These are phyloP conservation scores for Fusarium coffeatum DNA, from an alignment of 2,329 filamentous ascomycete species.

Conservation along the genomic window DNA sequence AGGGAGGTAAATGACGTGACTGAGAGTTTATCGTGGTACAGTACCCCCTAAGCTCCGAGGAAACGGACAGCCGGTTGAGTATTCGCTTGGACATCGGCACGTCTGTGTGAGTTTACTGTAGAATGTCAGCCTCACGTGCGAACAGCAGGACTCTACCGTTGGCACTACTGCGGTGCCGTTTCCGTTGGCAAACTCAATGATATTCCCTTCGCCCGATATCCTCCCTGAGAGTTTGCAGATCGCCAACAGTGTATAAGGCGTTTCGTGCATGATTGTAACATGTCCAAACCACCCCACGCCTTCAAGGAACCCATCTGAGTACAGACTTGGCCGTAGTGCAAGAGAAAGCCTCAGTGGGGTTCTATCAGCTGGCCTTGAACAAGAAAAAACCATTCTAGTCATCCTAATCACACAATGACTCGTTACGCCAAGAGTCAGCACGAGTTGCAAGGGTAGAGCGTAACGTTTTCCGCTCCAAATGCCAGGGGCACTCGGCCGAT, in stretches of 20 bases:
- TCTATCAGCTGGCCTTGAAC: constrained; percentile 2
- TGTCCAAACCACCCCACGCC: constrained; percentile 10
- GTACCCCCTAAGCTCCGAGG: neutral
- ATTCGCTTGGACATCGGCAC: constrained; percentile 1
- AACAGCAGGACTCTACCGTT: constrained; percentile 4
- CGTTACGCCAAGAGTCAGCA: constrained; percentile 11
- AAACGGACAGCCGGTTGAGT: neutral
- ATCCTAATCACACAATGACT: constrained; percentile 30
- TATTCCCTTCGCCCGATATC: neutral
- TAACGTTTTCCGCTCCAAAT: constrained; percentile 22
- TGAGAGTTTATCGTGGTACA: constrained; percentile 1
- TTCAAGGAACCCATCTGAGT: constrained; percentile 2
- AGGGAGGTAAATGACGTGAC: constrained; percentile 1
- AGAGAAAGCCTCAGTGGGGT: constrained; percentile 17
- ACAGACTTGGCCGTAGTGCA: constrained; percentile 8
- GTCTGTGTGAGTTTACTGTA: neutral
- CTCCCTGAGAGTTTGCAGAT: neutral
- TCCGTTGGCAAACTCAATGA: constrained; percentile 20
- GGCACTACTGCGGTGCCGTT: constrained; percentile 13
- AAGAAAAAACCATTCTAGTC: constrained; percentile 2
- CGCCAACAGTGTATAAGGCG: constrained; percentile 2
- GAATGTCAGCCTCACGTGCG: constrained; percentile 2
- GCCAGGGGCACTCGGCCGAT: constrained; percentile 35
- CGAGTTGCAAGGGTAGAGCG: constrained; percentile 19
- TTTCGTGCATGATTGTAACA: neutral